Base-by-base conservation (phyloP, 768 basidiomycete species). In the Kondoa malvinella region DNA sequence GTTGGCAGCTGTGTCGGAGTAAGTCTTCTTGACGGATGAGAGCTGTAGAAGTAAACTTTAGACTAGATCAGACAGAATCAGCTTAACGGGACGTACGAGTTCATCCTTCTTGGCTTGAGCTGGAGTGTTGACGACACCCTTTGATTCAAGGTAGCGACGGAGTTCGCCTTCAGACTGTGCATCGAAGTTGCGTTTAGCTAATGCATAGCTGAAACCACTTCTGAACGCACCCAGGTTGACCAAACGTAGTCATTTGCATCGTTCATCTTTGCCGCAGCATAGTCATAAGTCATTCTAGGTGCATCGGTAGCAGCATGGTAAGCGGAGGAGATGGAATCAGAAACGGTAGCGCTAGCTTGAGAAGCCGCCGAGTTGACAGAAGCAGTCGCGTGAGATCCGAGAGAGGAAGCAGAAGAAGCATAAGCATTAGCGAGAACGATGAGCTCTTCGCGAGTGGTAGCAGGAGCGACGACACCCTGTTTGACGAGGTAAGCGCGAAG, bases 171-270 rank as follows among this genome's bases (percentile, higher is more conserved):
- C 89, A 67, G 87, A 85, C 56, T 25, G 25, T 15, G 59, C 15
- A 32, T 25, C 21, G 12, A 32, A 40, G 14, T 40, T 25, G 8
- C 8, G 17, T 21, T 25, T 17, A 64, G n/a, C 31, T 32, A 64
- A 25, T 27, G 15, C 14, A 4, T 64, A 25, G 63, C 26, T 27
- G 60, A 60, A 57, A 71, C 73, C 58, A 12, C 30, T 4, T 14
- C 4, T 25, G 58, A 31, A 31, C 58, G 8, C 58, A 66, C 67
- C 94, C 94, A 95, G 0, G 87, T 83, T 0, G 87, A 89, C 76
- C 87, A 94, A 21, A 92, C 78, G 72, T 91, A 92, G 76, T 96
- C 92, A 75, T 85, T 88, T 32, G 84, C 76, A 68, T 87, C 83
- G 70, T 72, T 66, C n/a, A 71, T 58, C 50, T 61, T 57, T 25